A percentile compares a stretch with the other conserved stretches of the same genome.
These are phyloP conservation scores for Ganoderma lingzhi DNA, from an alignment of 1,284 basidiomycete genomes.

Conservation along the genomic window DNA sequence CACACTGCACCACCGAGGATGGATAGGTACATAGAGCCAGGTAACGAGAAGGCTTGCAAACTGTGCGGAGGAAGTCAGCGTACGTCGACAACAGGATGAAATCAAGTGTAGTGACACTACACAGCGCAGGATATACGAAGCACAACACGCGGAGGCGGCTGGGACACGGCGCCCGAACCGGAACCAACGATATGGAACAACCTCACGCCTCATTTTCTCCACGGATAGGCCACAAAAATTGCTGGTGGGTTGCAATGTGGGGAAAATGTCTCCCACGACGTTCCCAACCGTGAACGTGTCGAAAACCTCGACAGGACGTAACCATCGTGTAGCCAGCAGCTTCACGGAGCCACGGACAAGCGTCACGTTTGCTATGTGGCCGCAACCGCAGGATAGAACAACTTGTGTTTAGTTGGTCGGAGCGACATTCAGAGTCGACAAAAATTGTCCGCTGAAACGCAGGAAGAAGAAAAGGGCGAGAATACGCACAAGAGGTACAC, in stretches of 20 bases:
- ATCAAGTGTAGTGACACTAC: not conserved
- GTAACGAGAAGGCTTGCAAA: slow-evolving; percentile 95
- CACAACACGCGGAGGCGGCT: not conserved
- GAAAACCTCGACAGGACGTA: not conserved
- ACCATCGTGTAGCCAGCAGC: not conserved
- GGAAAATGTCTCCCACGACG: not conserved
- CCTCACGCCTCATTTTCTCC: not conserved
- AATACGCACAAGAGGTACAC: slow-evolving; percentile 89
- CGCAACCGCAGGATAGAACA: not conserved
- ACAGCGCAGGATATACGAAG: not conserved
- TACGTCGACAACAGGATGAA: slow-evolving; percentile 11
- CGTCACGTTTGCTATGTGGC: not conserved
- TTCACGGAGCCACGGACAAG: not conserved
- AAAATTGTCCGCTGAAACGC: not conserved
- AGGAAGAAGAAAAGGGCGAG: slow-evolving; percentile 7
- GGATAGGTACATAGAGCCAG: slow-evolving; percentile 98
- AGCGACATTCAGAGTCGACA: not conserved
- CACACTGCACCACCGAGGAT: slow-evolving; percentile 97
- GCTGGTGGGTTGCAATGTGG: not conserved
- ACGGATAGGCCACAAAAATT: not conserved
- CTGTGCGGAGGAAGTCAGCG: slow-evolving; percentile 45
- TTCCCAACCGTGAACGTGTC: not conserved
- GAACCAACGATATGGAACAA: not conserved
- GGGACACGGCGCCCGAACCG: not conserved
- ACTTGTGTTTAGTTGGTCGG: not conserved